Evolutionary conservation across 345 rosid genomes (phyloP).

Genomic region (Dimocarpus longan): DNA sequence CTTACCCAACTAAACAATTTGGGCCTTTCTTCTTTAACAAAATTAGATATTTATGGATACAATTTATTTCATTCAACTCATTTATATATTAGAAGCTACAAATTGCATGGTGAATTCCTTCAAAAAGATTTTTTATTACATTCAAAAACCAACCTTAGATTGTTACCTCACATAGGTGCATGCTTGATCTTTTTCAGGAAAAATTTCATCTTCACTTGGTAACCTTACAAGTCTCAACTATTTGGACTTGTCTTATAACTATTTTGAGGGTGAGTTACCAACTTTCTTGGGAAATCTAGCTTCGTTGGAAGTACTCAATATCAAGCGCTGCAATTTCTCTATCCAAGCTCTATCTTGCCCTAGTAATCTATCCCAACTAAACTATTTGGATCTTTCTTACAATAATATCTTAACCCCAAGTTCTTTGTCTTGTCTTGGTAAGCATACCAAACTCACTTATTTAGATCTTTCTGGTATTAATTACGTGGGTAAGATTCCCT

Average conservation of each 20-base stretch:
- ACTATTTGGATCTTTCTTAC: background rate
- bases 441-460: background rate
- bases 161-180: background rate
- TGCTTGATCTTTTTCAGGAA: background rate
- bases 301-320: background rate
- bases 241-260: background rate
- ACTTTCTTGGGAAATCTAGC: background rate
- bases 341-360: constrained; percentile 11
- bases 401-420: background rate
- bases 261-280: constrained; percentile 2
- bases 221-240: background rate
- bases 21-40: background rate
- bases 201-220: constrained; percentile 2
- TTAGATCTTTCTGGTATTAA: no score
- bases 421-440: background rate
- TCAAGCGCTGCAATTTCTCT: background rate
- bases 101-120: background rate
- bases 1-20: background rate
- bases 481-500: no score
- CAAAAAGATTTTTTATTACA: background rate
- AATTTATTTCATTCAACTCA: no score
- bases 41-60: background rate
- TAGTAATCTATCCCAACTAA: constrained; percentile 6
- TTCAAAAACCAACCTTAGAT: no score
- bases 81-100: no score